Evolutionary conservation across 2,329 filamentous ascomycete genomes (phyloP), one percentile per base, ranked within the genome.

Genomic region (Calonectria leucothoes): DNA sequence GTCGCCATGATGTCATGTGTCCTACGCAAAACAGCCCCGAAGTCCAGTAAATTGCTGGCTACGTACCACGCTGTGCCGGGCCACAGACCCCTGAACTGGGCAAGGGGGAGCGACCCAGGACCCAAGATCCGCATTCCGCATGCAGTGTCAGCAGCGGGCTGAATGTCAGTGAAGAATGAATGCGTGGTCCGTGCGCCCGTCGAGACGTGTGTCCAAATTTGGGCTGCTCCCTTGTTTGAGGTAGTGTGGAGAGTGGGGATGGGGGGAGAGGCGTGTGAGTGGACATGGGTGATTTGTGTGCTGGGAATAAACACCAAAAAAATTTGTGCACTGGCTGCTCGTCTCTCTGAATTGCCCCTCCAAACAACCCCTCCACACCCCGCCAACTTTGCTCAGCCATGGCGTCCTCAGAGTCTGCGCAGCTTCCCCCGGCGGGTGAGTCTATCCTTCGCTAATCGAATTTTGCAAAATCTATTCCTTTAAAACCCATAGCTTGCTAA

Each of bases 391-490:
- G 31, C 59, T 45, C 69, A 77, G 82, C 57, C 74, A 84, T 84
- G 83, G 81, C 82, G 14, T 80, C 82, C 63, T 76, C 81, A 75
- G 80, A 84, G 66, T 55, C 78, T 27, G 66, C 74, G 17, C 77
- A 82, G 77, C 77, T 83, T 71, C 82, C 82, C 29, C 75, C 81
- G 25, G 82, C 83, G 55, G 80, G 83, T 83, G 71, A 69, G 78
- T 79, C 27, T 39, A 52, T 51, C 25, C 6, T 11, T 27, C 14
- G 8, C 23, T 20, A 27, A 25, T 23, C 2, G 2, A 23, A 4
- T 25, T 39, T 23, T 33, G 8, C 12, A 14, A 37, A 45, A 45
- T 5, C 15, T 52, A 27, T 61, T 39, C 42, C 14, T n/a, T 12
- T 11, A 23, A 10, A 51, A 20, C 8, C 37, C 20, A 39, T 4